Conservation (phyloP, 352 stramenopile genomes). For the Globisporangium cystogenes region DNA sequence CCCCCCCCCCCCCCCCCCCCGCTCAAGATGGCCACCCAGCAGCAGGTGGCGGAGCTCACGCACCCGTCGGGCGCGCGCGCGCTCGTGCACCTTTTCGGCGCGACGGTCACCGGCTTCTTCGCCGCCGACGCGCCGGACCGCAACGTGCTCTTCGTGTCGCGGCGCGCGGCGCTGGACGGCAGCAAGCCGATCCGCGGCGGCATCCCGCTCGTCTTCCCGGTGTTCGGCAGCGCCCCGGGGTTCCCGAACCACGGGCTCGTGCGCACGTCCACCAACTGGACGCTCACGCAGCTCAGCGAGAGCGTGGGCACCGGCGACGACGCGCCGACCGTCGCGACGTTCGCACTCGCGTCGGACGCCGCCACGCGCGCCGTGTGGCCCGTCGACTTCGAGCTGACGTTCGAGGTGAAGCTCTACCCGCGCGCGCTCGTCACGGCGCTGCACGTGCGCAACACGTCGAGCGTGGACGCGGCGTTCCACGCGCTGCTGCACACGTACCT, state of each 20-base stretch:
- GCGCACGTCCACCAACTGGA: conserved; percentile 66
- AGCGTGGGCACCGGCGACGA: conserved; percentile 23
- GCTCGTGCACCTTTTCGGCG: conserved; percentile 88
- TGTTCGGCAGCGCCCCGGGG: conserved; percentile 87
- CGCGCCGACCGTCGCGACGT: conserved; percentile 54
- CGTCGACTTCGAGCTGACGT: conserved; percentile 77
- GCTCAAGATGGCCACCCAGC: no score
- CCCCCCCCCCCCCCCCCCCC: no score
- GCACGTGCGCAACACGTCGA: conserved; percentile 88
- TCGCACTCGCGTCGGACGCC: conserved; percentile 38
- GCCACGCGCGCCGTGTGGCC: conserved; percentile 25
- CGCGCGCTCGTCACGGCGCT: conserved; percentile 84
- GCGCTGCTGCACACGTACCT: conserved; percentile 33
- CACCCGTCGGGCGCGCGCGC: conserved; percentile 65
- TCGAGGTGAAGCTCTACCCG: conserved; percentile 83
- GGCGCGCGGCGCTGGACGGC: conserved; percentile 48
- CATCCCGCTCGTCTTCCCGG: conserved; percentile 95
- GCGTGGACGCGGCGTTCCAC: conserved; percentile 88
- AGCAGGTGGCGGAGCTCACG: conserved; percentile 34
- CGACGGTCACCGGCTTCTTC: conserved; percentile 89
- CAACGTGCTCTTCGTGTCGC: conserved; percentile 92
- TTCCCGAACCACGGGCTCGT: conserved; percentile 95
- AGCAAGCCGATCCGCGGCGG: conserved; percentile 93
- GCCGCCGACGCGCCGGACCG: conserved; percentile 45
- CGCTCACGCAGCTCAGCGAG: conserved; percentile 41